Conservation (phyloP, 108 stramenopile genomes). For the Asterionellopsis glacialis region DNA sequence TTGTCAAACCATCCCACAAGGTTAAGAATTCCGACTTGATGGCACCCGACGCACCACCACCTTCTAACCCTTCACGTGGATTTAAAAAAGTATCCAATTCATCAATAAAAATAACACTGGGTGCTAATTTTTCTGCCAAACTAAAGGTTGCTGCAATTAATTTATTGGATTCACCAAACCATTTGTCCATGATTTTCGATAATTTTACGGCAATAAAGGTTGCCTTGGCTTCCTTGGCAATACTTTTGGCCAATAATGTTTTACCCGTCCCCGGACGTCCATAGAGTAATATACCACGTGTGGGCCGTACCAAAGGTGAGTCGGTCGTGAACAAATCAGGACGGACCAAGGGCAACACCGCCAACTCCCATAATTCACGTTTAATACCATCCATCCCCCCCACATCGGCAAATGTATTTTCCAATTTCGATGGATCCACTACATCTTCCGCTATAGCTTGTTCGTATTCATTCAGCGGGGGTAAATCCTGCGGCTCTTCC, state of each 20-base stretch:
- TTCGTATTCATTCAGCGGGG: slow-evolving; percentile 53
- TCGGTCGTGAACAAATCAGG: slow-evolving; percentile 74
- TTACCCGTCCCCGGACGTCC: slow-evolving; percentile 82
- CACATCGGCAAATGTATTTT: slow-evolving; percentile 70
- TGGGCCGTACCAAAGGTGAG: slow-evolving; percentile 61
- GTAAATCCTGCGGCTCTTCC: slow-evolving; percentile 3
- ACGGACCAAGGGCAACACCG: slow-evolving; percentile 85
- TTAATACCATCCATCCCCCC: slow-evolving; percentile 88
- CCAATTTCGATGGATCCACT: slow-evolving; percentile 71
- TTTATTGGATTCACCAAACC: slow-evolving; percentile 96
- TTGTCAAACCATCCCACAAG: slow-evolving; percentile 90
- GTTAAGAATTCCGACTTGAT: slow-evolving; percentile 95
- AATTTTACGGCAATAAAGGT: slow-evolving; percentile 92
- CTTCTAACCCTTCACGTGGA: slow-evolving; percentile 59
- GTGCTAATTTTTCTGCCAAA: slow-evolving; percentile 89
- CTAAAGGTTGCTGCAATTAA: slow-evolving; percentile 89
- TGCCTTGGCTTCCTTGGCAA: slow-evolving; percentile 93
- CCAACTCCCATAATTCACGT: slow-evolving; percentile 87
- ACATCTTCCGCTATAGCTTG: slow-evolving; percentile 78
- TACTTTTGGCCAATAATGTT: slow-evolving; percentile 97
- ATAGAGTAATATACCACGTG: slow-evolving; percentile 92
- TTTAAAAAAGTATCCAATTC: slow-evolving; percentile 94
- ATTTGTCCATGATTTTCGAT: slow-evolving; percentile 92
- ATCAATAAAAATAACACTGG: slow-evolving; percentile 95
- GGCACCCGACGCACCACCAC: slow-evolving; percentile 67